Evolutionary conservation across 163 green algal genomes (phyloP), one percentile per base, ranked within the genome.

Genomic region (Scenedesmus sp.): DNA sequence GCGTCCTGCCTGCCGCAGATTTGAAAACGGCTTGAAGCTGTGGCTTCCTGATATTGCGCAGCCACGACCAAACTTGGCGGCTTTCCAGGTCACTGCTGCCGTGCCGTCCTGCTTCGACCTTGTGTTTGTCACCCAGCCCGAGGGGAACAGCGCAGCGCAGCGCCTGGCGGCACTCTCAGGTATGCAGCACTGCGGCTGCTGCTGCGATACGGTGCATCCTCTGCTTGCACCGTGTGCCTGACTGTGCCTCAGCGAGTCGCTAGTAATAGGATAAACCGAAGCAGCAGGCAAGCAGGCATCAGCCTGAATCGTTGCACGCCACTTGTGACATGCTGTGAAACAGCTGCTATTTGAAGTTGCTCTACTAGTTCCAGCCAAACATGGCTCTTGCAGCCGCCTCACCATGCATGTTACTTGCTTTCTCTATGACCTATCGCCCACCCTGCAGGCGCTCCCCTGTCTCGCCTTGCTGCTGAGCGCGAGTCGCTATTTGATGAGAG

Each of bases 1-100:
- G 70, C 23, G 2, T 52, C 23, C 23, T 79, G 70, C 70, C 7
- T 62, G n/a, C 60, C 2, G 20, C 84, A 91, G 84, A 7, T 46
- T 52, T 74, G 59, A 82, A n/a, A 5, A 46, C 13, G 73, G 73
- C 52, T 9, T 90, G 20, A 92, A 86, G 89, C 26, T 86, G 55
- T 81, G 82, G 59, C 91, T 96, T 59, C 93, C 94, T 54, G 92
- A 95, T 82, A 92, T 88, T n/a, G 88, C 76, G 16, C 91, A 92
- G 77, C 94, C 93, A 0, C 86, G 87, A 2, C 84, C 94, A 60
- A 98, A 98, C 90, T 77, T 98, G 79, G 95, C 94, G 0, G 56
- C 97, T 1, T 88, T 97, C 16, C 96, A 99, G 96, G 85, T 98
- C 34, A 97, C 94, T 3, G 90, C 93, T 23, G 66, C 84, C 3